Evolutionary conservation across 495 filamentous ascomycete species (phyloP).

Genomic region (Aspergillus olivimuriae): DNA sequence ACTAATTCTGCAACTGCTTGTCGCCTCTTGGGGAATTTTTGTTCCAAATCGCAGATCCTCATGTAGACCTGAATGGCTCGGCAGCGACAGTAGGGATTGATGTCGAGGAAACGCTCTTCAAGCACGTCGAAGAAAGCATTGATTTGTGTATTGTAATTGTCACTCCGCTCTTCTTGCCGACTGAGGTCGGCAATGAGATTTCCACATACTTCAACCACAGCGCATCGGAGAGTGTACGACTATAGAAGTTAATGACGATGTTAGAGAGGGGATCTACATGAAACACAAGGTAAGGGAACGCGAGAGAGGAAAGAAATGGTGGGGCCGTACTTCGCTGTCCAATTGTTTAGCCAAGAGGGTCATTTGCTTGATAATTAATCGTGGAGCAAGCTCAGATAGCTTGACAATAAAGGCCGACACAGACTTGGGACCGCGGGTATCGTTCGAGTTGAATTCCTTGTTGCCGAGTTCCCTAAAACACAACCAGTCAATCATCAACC

Average conservation of each 20-base stretch:
- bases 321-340: constrained; percentile 73
- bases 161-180: constrained; percentile 81
- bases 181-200: constrained; percentile 88
- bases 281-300: too few relatives aligned
- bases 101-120: constrained; percentile 91
- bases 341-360: constrained; percentile 86
- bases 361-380: constrained; percentile 96
- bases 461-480: constrained; percentile 73
- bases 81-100: constrained; percentile 94
- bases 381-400: constrained; percentile 90
- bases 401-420: constrained; percentile 95
- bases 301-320: not conserved
- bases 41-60: constrained; percentile 84
- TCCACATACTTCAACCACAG: constrained; percentile 97
- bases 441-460: constrained; percentile 96
- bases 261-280: too few relatives aligned
- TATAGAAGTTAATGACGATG: constrained; percentile 36
- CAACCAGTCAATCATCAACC: too few relatives aligned
- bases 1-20: constrained; percentile 82
- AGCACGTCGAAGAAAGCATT: constrained; percentile 95
- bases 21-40: constrained; percentile 88
- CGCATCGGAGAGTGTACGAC: constrained; percentile 90
- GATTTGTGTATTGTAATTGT: constrained; percentile 88
- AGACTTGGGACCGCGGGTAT: constrained; percentile 90
- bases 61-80: constrained; percentile 89